Evolutionary conservation across 2,329 filamentous ascomycete genomes (phyloP).

Genomic region (Colletotrichum caudatum): DNA sequence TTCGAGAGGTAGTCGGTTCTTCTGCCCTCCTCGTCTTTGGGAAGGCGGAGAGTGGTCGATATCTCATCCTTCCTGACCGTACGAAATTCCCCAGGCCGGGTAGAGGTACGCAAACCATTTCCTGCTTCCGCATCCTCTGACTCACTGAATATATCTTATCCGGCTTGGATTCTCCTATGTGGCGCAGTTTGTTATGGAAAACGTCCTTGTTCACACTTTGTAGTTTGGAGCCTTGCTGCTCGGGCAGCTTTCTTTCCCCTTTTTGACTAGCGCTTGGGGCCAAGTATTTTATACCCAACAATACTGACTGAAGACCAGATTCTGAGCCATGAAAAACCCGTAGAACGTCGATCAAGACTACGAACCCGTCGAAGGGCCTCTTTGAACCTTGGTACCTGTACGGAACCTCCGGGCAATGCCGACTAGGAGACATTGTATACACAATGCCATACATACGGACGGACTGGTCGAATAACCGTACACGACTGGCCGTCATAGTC

Average conservation of each 20-base stretch:
- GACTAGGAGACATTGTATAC: neutral
- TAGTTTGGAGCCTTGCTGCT: neutral
- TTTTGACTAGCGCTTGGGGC: neutral
- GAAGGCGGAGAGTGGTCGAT: constrained; percentile 34
- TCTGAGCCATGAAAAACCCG: neutral
- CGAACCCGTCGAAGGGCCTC: neutral
- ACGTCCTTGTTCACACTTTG: neutral
- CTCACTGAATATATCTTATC: neutral
- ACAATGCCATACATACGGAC: neutral
- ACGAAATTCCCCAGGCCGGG: neutral
- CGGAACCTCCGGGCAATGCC: constrained; percentile 1
- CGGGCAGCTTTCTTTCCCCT: too few species aligned
- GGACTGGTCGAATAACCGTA: neutral
- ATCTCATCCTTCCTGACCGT: neutral
- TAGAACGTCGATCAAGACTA: neutral
- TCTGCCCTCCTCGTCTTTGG: constrained; percentile 34
- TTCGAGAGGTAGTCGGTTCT: constrained; percentile 41
- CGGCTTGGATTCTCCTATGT: neutral
- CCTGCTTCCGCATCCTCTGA: neutral
- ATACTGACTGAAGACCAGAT: neutral
- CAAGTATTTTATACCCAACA: neutral
- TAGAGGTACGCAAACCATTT: constrained; percentile 21
- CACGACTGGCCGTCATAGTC: neutral
- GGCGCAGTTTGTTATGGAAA: too few species aligned
- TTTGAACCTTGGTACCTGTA: neutral